phyloP scores from a whole-genome alignment of 371 early-diverging fungal species.

The Nematocida sp. region DNA sequence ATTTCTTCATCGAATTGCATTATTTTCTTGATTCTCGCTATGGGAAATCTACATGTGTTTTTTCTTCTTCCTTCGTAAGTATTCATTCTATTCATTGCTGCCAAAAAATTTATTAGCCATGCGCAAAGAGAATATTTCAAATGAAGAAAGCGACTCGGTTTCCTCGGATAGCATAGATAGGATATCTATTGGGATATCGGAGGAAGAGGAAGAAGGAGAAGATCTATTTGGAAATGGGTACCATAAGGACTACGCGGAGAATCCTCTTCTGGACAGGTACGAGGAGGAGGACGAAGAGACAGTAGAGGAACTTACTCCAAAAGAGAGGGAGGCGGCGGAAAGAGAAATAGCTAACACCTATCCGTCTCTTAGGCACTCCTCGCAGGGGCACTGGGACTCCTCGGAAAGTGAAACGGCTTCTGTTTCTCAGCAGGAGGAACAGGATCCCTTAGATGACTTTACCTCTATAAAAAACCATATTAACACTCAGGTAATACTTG shows the following conservation, averaged over 20 bases:
- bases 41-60: conserved; percentile 64
- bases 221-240: conserved; percentile 38
- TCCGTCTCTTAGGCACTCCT: too few relatives aligned
- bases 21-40: conserved; percentile 94
- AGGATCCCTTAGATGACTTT: neutral
- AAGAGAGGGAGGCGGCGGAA: conserved; percentile 39
- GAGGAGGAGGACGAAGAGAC: conserved; percentile 29
- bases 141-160: conserved; percentile 7
- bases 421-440: neutral
- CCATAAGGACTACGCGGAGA: conserved; percentile 36
- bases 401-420: neutral
- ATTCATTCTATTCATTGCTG: conserved; percentile 30
- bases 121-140: conserved; percentile 29
- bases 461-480: conserved; percentile 40
- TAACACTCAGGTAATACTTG: conserved; percentile 23
- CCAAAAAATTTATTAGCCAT: conserved; percentile 44
- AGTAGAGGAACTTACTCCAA: conserved; percentile 28
- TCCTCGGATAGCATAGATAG: too few relatives aligned
- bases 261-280: conserved; percentile 38
- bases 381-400: neutral
- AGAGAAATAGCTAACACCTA: conserved; percentile 21
- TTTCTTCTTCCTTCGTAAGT: conserved; percentile 55
- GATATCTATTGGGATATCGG: too few relatives aligned
- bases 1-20: conserved; percentile 99
- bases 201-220: conserved; percentile 11